Conservation (phyloP, 352 stramenopile genomes). For the Pythium insidiosum region DNA sequence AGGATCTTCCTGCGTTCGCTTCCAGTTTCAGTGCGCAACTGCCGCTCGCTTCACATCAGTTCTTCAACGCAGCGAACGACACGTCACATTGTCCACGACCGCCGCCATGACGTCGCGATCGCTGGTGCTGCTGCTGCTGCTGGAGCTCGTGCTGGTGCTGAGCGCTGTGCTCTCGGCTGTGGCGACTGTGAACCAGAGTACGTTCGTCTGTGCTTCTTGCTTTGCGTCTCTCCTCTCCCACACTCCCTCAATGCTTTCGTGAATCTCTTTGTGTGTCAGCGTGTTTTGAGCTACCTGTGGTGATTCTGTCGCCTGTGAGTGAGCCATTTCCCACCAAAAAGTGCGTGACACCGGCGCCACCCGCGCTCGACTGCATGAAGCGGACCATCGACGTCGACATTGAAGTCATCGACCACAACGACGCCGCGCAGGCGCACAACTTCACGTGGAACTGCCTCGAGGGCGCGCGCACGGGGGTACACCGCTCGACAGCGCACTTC, state of each 20-base stretch:
- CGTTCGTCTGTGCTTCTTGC: background rate
- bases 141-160: background rate
- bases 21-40: too few relatives aligned
- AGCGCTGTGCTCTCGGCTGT: background rate
- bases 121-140: background rate
- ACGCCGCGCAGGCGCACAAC: background rate
- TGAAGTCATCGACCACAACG: conserved; percentile 6
- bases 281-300: conserved; percentile 8
- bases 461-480: background rate
- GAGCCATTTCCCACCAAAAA: conserved; percentile 1
- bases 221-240: background rate
- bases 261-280: too few relatives aligned
- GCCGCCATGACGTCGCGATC: background rate
- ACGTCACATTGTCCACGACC: too few relatives aligned
- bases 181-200: background rate
- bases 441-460: conserved; percentile 1
- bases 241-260: too few relatives aligned
- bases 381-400: background rate
- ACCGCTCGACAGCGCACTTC: conserved; percentile 7
- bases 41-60: too few relatives aligned
- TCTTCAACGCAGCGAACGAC: too few relatives aligned
- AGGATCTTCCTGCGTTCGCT: too few relatives aligned
- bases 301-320: conserved; percentile 2
- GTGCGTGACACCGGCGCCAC: background rate
- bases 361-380: conserved; percentile 4